Base-by-base conservation (phyloP, 2,329 filamentous ascomycete genomes). In the Talaromyces sp. region DNA sequence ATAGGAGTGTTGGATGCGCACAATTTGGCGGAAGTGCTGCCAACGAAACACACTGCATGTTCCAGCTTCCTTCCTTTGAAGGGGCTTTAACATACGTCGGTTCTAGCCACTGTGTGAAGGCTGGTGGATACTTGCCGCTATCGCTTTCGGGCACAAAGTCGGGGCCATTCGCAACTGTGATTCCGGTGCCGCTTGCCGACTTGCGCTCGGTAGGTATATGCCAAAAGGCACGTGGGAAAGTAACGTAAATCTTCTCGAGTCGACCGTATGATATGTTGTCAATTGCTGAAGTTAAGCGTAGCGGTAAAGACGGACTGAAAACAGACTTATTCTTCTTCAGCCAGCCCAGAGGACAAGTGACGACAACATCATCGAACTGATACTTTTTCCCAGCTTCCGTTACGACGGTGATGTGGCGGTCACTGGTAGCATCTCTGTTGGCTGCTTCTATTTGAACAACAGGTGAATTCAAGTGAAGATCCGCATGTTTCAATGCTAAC, bases 1-100 rank as follows among this genome's bases (percentile, higher is more conserved):
- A 97, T 31, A 97, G 85, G 3, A 97, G 83, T 0, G 92, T 96
- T 8, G 93, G 90, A 66, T 96, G 92, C 0, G 88, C 84, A 60
- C 81, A 82, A 1, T 79, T 72, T 0, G 73, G 70, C 0, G 85
- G 82, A 2, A 96, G 82, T 1, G 88, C 87, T 48, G 90, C 88
- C 24, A 97, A 84, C 65, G 94, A 93, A 65, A 96, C 83, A 62
- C 87, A 85, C 78, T 94, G 89, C 75, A 92, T 90, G 67, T 88
- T 86, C 91, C 91, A 95, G 66, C 82, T 77, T 6, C 83, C 70
- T 1, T 87, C 85, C 69, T 90, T 89, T 16, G 47, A 45, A 1
- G 86, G 84, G 60, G 84, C 78, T 0, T 80, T 67, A 0, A 88
- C 84, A 74, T 96, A 96, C 1, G 73, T 77, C 2, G 92, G 92